phyloP scores from a whole-genome alignment of 345 rosid species.

The Brassica incana region DNA sequence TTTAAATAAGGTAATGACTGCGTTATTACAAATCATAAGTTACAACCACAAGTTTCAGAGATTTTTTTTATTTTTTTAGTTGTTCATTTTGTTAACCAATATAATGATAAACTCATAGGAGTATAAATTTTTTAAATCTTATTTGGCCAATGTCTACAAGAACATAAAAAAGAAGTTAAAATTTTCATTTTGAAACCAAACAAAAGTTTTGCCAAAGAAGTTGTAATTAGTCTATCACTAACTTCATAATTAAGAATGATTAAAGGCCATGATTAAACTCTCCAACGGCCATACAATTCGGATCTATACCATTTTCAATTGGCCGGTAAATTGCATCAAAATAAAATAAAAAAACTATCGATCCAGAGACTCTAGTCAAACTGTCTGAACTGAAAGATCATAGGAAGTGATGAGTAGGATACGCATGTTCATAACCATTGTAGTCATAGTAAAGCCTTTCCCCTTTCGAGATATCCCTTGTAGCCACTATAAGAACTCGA shows the following conservation, averaged over 20 bases:
- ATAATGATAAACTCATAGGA: constrained; percentile 8
- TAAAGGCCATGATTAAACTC: not conserved
- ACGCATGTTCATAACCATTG: constrained; percentile 89
- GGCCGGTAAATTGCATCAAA: constrained; percentile 26
- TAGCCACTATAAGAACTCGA: constrained; percentile 85
- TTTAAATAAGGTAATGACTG: not conserved
- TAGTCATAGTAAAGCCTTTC: constrained; percentile 95
- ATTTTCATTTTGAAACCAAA: not conserved
- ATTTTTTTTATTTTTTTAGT: not conserved
- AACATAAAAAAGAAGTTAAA: not conserved
- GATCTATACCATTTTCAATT: constrained; percentile 20
- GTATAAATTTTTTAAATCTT: not conserved
- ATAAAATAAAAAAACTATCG: not conserved
- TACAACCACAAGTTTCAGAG: not conserved
- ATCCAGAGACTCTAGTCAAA: constrained; percentile 19
- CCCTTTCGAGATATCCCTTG: constrained; percentile 75
- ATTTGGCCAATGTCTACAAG: not conserved
- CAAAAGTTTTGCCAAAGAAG: constrained; percentile 6
- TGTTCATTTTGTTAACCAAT: not conserved
- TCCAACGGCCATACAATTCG: constrained; percentile 12
- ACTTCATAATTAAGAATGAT: constrained; percentile 13
- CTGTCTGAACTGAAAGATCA: constrained; percentile 39
- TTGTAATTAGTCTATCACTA: constrained; percentile 12
- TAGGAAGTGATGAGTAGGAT: constrained; percentile 89
- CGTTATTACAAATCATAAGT: not conserved